phyloP scores from a whole-genome alignment of 176 grass and related monocot genomes.

The Paspalum vaginatum region DNA sequence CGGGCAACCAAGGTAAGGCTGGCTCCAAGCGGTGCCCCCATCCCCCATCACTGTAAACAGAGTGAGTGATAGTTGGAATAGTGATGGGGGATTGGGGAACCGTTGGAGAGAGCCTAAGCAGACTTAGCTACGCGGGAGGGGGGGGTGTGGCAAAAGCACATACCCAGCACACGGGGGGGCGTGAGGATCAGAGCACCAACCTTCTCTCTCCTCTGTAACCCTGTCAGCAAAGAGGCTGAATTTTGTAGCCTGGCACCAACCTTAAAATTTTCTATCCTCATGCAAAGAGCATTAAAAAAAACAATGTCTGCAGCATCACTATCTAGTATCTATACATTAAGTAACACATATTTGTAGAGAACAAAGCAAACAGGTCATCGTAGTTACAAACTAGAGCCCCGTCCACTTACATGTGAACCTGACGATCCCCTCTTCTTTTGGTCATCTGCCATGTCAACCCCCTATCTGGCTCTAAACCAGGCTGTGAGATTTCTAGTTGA shows the following conservation, averaged over 20 bases:
- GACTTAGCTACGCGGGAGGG: too few species aligned
- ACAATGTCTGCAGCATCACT: conserved; percentile 7
- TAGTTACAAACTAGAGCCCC: conserved; percentile 32
- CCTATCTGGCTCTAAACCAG: conserved; percentile 80
- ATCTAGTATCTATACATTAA: conserved; percentile 9
- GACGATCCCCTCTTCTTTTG: conserved; percentile 80
- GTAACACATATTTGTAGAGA: not conserved
- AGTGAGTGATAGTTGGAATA: too few species aligned
- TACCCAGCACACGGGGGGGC: conserved; percentile 94
- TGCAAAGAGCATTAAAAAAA: conserved; percentile 21
- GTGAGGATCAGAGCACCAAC: conserved; percentile 78
- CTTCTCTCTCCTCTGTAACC: conserved; percentile 81
- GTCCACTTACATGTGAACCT: conserved; percentile 83
- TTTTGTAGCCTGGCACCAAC: not conserved
- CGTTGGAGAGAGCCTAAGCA: too few species aligned
- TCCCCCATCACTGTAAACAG: too few species aligned
- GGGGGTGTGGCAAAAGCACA: conserved; percentile 28
- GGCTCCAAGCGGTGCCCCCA: too few species aligned
- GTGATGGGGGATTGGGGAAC: too few species aligned
- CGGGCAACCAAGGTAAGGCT: not conserved
- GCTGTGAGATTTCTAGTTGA: conserved; percentile 86
- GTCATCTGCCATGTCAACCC: conserved; percentile 95
- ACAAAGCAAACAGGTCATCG: conserved; percentile 1
- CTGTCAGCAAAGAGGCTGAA: conserved; percentile 39
- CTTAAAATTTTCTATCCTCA: not conserved